Conservation (phyloP, 306 rosid species). For the Lagenaria siceraria region DNA sequence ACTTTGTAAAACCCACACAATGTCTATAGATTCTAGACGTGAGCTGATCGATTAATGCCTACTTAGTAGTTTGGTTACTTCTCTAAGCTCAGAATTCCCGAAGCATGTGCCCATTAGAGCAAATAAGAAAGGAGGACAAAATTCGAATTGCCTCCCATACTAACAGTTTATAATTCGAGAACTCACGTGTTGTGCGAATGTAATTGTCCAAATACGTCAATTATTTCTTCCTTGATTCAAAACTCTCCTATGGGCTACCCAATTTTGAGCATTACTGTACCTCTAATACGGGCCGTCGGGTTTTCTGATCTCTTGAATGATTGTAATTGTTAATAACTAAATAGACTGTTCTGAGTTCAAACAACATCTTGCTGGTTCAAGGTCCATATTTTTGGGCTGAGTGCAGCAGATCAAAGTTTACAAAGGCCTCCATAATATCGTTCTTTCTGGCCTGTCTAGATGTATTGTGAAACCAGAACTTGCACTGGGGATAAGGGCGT, state of each 20-base stretch:
- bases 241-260: neutral
- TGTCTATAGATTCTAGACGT: neutral
- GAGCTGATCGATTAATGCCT: slow-evolving; percentile 2
- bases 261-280: neutral
- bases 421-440: neutral
- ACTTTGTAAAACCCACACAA: slow-evolving; percentile 34
- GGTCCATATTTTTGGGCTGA: neutral
- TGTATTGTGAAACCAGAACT: neutral
- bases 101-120: neutral
- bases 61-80: neutral
- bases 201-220: neutral
- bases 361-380: neutral
- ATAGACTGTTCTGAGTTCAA: neutral
- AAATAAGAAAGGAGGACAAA: neutral
- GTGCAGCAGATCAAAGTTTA: neutral
- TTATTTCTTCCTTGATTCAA: neutral
- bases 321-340: neutral
- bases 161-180: neutral
- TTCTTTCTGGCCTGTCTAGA: neutral
- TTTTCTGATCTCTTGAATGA: neutral
- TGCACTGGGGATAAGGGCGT: neutral
- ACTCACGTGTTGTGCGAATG: neutral
- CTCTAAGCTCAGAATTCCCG: neutral
- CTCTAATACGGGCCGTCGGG: neutral
- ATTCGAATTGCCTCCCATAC: neutral